Evolutionary conservation across 441 rosid species (phyloP), one percentile per base, ranked within the genome.

Genomic region (Gossypium trilobum): DNA sequence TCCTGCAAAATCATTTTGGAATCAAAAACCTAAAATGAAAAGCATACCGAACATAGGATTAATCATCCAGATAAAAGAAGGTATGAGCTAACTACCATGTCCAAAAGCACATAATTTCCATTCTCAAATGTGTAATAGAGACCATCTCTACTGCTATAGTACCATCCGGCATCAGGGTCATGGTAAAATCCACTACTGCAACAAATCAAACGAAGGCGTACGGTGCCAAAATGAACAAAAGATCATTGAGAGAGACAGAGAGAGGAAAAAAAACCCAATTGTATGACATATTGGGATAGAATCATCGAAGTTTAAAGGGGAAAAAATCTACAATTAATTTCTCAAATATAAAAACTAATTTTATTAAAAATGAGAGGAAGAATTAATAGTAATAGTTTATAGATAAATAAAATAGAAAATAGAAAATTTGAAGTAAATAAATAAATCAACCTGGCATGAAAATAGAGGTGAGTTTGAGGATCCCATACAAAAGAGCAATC

Each of bases 161-260:
- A 93, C 98, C 97, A 93, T 16, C 96, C 98, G 73, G 86, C 96
- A 75, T 4, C 67, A 23, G 96, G 92, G 58, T 91, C 91, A 71
- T 93, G 94, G 80, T 91, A 91, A 80, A 93, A 91, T 78, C 96
- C 97, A 74, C 87, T 89, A 67, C 98, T 91, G 88, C 82, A 71
- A 39, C 44, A 75, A 77, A 39, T 13, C 46, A 63, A 63, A 63
- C 51, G 3, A 33, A 22, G 3, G 1, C 50, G 19, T 36, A 17
- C 2, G 1, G n/a, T 36, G 51, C 16, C 11, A 58, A 57, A 20
- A 54, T 69, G 68, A 61, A 27, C 14, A 62, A 51, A 29, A 68
- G 17, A 17, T n/a, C 52, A 54, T 61, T 46, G 25, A 48, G 17
- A 14, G 17, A 55, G 13, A 44, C 4, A 46, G 33, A 44, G 60